Conservation (phyloP, 441 rosid genomes). For the Hypseocharis bilobata region DNA sequence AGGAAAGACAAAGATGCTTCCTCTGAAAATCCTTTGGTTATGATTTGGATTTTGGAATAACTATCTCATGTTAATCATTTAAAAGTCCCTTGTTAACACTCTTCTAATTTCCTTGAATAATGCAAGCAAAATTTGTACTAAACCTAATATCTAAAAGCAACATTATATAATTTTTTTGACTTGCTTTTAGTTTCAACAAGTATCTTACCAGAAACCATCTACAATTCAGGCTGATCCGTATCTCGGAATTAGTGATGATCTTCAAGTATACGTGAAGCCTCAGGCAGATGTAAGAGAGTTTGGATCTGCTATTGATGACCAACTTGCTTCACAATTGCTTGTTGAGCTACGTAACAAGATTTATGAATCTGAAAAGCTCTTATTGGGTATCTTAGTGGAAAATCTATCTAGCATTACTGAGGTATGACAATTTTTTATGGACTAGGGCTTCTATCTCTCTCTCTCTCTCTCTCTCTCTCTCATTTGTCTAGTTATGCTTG, state of each 20-base stretch:
- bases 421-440: constrained; percentile 34
- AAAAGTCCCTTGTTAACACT: no score
- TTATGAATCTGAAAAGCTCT: constrained; percentile 36
- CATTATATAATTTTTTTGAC: background rate
- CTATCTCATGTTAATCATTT: background rate
- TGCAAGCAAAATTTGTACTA: no score
- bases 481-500: constrained; percentile 20
- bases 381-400: constrained; percentile 41
- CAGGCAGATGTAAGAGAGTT: constrained; percentile 51
- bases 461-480: constrained; percentile 16
- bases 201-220: constrained; percentile 13
- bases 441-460: background rate
- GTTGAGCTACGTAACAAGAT: constrained; percentile 45
- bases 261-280: constrained; percentile 61
- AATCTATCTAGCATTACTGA: constrained; percentile 43
- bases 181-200: background rate
- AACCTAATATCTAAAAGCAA: no score
- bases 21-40: no score
- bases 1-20: no score
- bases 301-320: constrained; percentile 59
- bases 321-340: constrained; percentile 47
- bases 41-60: no score
- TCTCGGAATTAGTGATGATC: constrained; percentile 55
- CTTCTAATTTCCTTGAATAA: no score
- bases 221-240: constrained; percentile 71